phyloP scores from a whole-genome alignment of 805 yeast genomes.

The Saccharomycopsis fodiens region DNA sequence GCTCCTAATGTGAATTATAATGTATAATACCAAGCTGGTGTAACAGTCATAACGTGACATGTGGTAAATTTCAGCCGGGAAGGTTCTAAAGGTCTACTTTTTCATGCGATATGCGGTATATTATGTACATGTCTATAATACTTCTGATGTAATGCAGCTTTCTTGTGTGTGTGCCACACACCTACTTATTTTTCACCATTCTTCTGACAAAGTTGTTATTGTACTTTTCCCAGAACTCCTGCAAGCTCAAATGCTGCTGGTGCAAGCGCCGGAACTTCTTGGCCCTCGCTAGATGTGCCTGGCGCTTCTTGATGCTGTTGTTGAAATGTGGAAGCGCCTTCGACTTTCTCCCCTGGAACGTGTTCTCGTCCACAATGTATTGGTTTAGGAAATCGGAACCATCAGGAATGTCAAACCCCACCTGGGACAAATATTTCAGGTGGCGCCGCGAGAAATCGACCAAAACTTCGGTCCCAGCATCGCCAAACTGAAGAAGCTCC shows the following conservation, averaged over 20 bases:
- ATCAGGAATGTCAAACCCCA: constrained; percentile 9
- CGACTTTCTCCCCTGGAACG: background rate
- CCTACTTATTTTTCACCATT: background rate
- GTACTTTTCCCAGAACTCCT: constrained; percentile 9
- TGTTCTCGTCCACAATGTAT: background rate
- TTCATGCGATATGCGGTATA: no score
- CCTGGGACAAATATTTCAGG: background rate
- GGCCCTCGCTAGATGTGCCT: background rate
- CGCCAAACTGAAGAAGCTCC: constrained; percentile 9
- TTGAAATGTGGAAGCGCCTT: background rate
- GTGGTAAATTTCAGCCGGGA: no score
- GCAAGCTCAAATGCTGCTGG: background rate
- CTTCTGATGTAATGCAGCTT: no score
- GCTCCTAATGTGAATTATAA: no score
- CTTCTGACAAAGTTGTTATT: background rate
- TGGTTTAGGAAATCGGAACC: background rate
- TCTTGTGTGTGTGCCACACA: no score
- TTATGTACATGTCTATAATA: no score
- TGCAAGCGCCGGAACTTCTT: background rate
- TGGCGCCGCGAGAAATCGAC: constrained; percentile 12
- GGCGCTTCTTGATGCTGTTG: background rate
- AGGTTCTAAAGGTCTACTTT: no score
- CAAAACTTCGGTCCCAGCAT: constrained; percentile 13
- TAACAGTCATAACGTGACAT: no score
- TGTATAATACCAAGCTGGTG: no score